Evolutionary conservation across 2,329 filamentous ascomycete genomes (phyloP).

Genomic region (Passalora sequoiae): DNA sequence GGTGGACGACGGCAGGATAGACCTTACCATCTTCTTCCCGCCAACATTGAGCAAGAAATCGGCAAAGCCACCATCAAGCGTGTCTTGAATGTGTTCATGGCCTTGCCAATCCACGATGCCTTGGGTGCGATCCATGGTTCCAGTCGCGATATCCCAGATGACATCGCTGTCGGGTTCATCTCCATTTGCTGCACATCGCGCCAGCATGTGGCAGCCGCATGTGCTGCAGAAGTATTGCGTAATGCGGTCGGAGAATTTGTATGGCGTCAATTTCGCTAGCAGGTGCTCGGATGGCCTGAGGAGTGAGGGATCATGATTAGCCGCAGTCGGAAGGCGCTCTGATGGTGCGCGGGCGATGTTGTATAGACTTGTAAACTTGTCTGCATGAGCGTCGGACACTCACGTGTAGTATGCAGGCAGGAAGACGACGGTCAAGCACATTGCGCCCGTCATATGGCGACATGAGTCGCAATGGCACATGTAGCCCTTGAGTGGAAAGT

Average conservation of each 20-base stretch:
- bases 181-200: conserved; percentile 15
- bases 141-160: conserved; percentile 29
- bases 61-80: conserved; percentile 36
- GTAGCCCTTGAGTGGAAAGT: conserved; percentile 36
- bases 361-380: too few relatives aligned
- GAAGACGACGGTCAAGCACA: conserved; percentile 41
- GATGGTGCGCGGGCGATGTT: too few relatives aligned
- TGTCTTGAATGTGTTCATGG: conserved; percentile 34
- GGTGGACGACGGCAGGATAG: too few relatives aligned
- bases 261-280: conserved; percentile 38
- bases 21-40: conserved; percentile 25
- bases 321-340: too few relatives aligned
- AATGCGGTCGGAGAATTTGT: conserved; percentile 40
- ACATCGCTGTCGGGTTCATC: conserved; percentile 19
- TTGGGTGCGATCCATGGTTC: conserved; percentile 32
- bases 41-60: conserved; percentile 30
- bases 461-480: conserved; percentile 53
- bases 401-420: too few relatives aligned
- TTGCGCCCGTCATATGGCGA: conserved; percentile 45
- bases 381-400: too few relatives aligned
- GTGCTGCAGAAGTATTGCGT: conserved; percentile 47
- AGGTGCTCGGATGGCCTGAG: conserved; percentile 27
- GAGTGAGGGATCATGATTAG: too few relatives aligned
- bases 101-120: conserved; percentile 27
- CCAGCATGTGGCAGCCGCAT: conserved; percentile 44